A percentile compares a stretch with the other conserved stretches of the same genome.
Evolutionary conservation across 1,284 basidiomycete genomes (phyloP).

Genomic region (Marasmius sp.): DNA sequence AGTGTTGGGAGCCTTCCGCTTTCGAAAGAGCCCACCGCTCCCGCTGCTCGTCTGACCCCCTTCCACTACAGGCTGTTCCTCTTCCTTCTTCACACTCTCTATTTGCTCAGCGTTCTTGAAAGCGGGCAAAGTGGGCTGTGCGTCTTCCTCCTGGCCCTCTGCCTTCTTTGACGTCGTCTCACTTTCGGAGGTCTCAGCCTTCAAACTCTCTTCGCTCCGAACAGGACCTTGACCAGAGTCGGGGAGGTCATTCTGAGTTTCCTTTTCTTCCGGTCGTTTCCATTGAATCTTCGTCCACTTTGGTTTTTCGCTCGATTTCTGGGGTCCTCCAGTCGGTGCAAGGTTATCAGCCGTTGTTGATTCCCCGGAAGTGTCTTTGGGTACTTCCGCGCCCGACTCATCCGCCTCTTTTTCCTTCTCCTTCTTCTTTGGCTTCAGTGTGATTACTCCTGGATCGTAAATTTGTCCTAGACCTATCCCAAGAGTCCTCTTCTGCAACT

Average conservation of each 20-base stretch:
- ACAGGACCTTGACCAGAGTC: not conserved
- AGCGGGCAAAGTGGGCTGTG: not conserved
- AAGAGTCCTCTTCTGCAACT: conserved; percentile 61
- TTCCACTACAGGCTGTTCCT: not conserved
- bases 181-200: not conserved
- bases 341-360: not conserved
- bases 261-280: not conserved
- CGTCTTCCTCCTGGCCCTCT: not conserved
- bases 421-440: conserved; percentile 61
- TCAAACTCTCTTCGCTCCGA: not conserved
- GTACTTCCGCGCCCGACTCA: not conserved
- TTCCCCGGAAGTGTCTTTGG: not conserved
- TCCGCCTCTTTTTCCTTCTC: conserved; percentile 40
- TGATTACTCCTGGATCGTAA: conserved; percentile 69
- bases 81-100: not conserved
- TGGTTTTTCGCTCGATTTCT: not conserved
- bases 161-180: not conserved
- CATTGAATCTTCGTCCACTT: not conserved
- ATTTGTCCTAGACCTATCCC: conserved; percentile 61
- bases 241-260: not conserved
- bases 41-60: not conserved
- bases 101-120: not conserved
- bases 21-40: not conserved
- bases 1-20: not conserved
- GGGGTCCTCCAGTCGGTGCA: not conserved